These are phyloP conservation scores for Cladosporium sp. DNA, from an alignment of 2,329 filamentous ascomycete species.

Conservation along the genomic window DNA sequence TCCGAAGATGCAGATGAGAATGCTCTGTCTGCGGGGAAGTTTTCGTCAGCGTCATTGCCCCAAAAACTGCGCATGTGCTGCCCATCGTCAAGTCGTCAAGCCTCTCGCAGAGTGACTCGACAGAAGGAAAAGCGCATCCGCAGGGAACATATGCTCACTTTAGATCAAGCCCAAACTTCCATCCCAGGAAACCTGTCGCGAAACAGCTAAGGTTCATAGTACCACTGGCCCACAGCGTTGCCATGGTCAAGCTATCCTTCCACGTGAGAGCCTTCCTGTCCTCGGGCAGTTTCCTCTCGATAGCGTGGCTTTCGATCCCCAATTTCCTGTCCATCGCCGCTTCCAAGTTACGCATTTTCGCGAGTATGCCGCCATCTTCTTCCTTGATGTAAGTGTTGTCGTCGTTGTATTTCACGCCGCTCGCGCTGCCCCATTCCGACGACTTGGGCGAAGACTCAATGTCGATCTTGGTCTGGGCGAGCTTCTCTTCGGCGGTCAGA, in stretches of 20 bases:
- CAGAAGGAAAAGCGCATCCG: not conserved
- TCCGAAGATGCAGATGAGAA: constrained; percentile 29
- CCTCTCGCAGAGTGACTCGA: too few relatives aligned
- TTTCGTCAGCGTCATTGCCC: not conserved
- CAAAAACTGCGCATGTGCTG: not conserved
- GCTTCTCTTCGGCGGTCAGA: constrained; percentile 28
- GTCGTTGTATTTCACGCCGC: not conserved
- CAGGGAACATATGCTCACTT: constrained; percentile 15
- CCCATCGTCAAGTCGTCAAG: not conserved
- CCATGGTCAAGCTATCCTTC: constrained; percentile 30
- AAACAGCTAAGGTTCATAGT: constrained; percentile 35
- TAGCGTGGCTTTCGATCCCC: constrained; percentile 46
- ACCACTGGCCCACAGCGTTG: constrained; percentile 32
- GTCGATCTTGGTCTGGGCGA: constrained; percentile 23
- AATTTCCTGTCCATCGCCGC: constrained; percentile 42
- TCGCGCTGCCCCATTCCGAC: not conserved
- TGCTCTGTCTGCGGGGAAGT: constrained; percentile 28
- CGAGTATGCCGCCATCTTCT: constrained; percentile 26
- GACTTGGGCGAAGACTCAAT: constrained; percentile 18
- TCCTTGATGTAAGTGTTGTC: not conserved
- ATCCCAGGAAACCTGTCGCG: constrained; percentile 43
- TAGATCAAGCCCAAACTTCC: constrained; percentile 45
- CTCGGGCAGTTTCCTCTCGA: constrained; percentile 43
- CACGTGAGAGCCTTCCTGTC: constrained; percentile 42
- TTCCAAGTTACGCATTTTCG: constrained; percentile 35